These are phyloP conservation scores for Allantophomopsis cytisporea DNA, from an alignment of 2,329 filamentous ascomycete species.

Conservation along the genomic window DNA sequence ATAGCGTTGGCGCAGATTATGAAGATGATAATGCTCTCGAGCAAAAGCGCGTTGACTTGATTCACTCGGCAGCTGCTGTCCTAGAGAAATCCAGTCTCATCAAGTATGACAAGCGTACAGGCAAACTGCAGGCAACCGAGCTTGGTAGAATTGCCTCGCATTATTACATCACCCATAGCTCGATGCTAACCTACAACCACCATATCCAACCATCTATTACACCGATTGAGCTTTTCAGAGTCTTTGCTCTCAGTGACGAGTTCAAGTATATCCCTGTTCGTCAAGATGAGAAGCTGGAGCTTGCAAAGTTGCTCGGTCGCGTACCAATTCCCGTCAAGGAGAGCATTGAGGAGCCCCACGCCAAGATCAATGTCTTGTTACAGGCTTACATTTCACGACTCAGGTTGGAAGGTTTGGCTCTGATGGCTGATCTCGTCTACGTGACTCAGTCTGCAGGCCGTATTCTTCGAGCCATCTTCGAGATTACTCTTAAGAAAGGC, in stretches of 20 bases:
- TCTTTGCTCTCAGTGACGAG: slow-evolving; percentile 91
- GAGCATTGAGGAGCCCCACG: slow-evolving; percentile 89
- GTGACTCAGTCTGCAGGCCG: slow-evolving; percentile 95
- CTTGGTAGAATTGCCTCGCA: slow-evolving; percentile 92
- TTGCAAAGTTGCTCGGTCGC: slow-evolving; percentile 77
- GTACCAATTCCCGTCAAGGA: slow-evolving; percentile 97
- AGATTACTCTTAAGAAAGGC: slow-evolving; percentile 93
- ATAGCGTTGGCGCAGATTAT: slow-evolving; percentile 92
- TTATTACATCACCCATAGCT: slow-evolving; percentile 94
- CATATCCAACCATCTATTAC: slow-evolving; percentile 88
- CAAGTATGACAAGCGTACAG: slow-evolving; percentile 92
- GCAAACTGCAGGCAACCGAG: slow-evolving; percentile 80
- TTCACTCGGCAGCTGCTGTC: slow-evolving; percentile 82
- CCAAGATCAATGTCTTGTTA: slow-evolving; percentile 94
- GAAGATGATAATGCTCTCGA: slow-evolving; percentile 84
- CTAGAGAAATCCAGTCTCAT: slow-evolving; percentile 79
- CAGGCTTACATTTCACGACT: slow-evolving; percentile 95
- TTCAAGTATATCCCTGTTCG: slow-evolving; percentile 99
- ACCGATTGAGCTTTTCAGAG: slow-evolving; percentile 89
- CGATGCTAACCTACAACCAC: slow-evolving; percentile 94
- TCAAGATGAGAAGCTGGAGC: slow-evolving; percentile 92
- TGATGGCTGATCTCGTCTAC: slow-evolving; percentile 98
- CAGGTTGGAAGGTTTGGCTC: slow-evolving; percentile 80
- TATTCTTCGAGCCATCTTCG: slow-evolving; percentile 89
- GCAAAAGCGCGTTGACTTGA: slow-evolving; percentile 93